Conservation (phyloP, 2,329 filamentous ascomycete genomes). For the Aspergillus sp. region DNA sequence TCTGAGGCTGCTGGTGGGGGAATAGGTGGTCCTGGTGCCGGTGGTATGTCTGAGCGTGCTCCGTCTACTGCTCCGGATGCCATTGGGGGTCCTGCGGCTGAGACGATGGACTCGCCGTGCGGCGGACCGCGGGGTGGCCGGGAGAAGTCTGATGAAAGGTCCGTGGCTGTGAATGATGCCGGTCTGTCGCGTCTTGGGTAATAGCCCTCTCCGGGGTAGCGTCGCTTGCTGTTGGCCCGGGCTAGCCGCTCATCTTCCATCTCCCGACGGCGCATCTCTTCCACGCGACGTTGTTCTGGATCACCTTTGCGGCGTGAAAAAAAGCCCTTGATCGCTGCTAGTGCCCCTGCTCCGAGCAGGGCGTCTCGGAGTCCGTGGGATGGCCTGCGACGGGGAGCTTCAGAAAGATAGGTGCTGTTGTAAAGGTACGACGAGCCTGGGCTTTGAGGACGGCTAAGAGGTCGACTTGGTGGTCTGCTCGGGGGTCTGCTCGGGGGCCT, state of each 20-base stretch:
- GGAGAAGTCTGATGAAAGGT: slow-evolving; percentile 40
- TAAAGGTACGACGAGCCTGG: slow-evolving; percentile 42
- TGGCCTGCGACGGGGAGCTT: slow-evolving; percentile 37
- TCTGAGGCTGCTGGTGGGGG: slow-evolving; percentile 42
- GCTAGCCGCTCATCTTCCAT: slow-evolving; percentile 55
- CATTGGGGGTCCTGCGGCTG: slow-evolving; percentile 26
- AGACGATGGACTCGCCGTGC: slow-evolving; percentile 37
- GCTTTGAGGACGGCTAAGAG: slow-evolving; percentile 37
- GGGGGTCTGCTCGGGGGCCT: slow-evolving; percentile 32
- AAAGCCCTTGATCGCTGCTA: slow-evolving; percentile 60
- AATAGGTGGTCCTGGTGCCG: slow-evolving; percentile 37
- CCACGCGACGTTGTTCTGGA: slow-evolving; percentile 62
- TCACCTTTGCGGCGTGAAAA: slow-evolving; percentile 60
- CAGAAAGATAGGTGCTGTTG: slow-evolving; percentile 42
- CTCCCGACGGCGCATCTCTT: slow-evolving; percentile 53
- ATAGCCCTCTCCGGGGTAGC: slow-evolving; percentile 69
- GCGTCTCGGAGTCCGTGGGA: slow-evolving; percentile 59
- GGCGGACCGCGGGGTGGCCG: slow-evolving; percentile 32
- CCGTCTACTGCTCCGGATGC: slow-evolving; percentile 34
- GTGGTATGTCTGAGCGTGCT: slow-evolving; percentile 37
- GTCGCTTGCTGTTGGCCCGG: slow-evolving; percentile 58
- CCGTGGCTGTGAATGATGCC: slow-evolving; percentile 38
- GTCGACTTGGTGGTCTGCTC: slow-evolving; percentile 32
- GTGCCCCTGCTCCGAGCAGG: slow-evolving; percentile 67
- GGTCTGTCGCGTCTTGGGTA: slow-evolving; percentile 35